Percentiles rank a stretch among this genome's conserved stretches.
These are phyloP conservation scores for Fusarium pseudonygamai DNA, from an alignment of 2,329 filamentous ascomycete genomes.

Conservation along the genomic window DNA sequence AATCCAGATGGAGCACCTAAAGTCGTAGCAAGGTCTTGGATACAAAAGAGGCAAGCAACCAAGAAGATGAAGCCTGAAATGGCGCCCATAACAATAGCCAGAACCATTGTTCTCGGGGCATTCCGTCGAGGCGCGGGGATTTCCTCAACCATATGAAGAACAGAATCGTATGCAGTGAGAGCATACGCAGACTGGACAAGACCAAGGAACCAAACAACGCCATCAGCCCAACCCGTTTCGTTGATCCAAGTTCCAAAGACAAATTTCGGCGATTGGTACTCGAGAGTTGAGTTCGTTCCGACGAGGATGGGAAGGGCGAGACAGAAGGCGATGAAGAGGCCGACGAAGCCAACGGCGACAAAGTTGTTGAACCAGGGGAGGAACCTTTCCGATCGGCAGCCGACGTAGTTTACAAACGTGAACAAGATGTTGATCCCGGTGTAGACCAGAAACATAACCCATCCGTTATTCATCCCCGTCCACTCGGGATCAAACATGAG, in stretches of 20 bases:
- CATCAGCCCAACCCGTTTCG: slow-evolving; percentile 59
- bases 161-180: slow-evolving; percentile 61
- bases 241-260: slow-evolving; percentile 61
- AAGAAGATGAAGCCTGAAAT: slow-evolving; percentile 60
- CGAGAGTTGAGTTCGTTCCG: slow-evolving; percentile 53
- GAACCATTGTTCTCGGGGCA: slow-evolving; percentile 60
- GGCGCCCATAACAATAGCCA: slow-evolving; percentile 59
- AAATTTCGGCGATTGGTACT: slow-evolving; percentile 60
- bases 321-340: slow-evolving; percentile 61
- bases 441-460: slow-evolving; percentile 66
- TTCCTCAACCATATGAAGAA: slow-evolving; percentile 68
- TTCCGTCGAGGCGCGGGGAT: slow-evolving; percentile 61
- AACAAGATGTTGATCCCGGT: slow-evolving; percentile 59
- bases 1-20: slow-evolving; percentile 52
- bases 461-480: slow-evolving; percentile 54
- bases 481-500: slow-evolving; percentile 61
- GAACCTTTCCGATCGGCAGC: slow-evolving; percentile 55
- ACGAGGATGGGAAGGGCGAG: slow-evolving; percentile 62
- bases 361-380: slow-evolving; percentile 64
- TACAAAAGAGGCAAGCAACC: slow-evolving; percentile 60
- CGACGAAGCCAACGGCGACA: slow-evolving; percentile 61
- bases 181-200: slow-evolving; percentile 66
- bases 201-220: slow-evolving; percentile 65
- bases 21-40: slow-evolving; percentile 55
- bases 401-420: slow-evolving; percentile 60